These are phyloP conservation scores for Amanita phalloides DNA, from an alignment of 768 basidiomycete genomes.

Conservation along the genomic window DNA sequence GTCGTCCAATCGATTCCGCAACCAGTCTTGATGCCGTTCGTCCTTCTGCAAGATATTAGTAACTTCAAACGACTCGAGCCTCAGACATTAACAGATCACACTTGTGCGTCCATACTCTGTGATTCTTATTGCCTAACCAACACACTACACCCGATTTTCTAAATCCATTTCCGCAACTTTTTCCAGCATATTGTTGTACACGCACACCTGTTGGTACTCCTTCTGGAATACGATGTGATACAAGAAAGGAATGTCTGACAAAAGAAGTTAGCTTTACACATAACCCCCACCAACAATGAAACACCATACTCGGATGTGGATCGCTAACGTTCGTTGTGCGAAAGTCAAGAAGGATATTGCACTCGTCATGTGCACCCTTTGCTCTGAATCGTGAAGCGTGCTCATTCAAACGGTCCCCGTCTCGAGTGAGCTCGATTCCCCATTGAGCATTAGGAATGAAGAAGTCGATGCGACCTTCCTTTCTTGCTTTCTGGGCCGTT, in stretches of 20 bases:
- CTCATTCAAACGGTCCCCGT: too few relatives aligned
- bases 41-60: too few relatives aligned
- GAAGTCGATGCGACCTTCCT: constrained; percentile 6
- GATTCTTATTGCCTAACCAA: too few relatives aligned
- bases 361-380: background rate
- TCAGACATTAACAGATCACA: too few relatives aligned
- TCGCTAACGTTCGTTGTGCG: background rate
- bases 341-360: background rate
- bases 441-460: constrained; percentile 5
- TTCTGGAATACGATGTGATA: background rate
- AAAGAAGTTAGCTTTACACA: background rate
- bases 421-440: constrained; percentile 5
- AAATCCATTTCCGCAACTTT: too few relatives aligned
- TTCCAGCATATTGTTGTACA: background rate
- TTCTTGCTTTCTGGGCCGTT: background rate
- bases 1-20: too few relatives aligned
- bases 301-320: background rate
- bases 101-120: too few relatives aligned
- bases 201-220: background rate
- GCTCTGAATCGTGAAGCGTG: too few relatives aligned
- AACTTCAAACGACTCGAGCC: too few relatives aligned
- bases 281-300: background rate
- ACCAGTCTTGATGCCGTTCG: too few relatives aligned
- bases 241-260: background rate
- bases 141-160: too few relatives aligned